Percentiles rank a stretch among this genome's conserved stretches.
These are phyloP conservation scores for Phytopythium chamaehyphon DNA, from an alignment of 352 stramenopile species.

Conservation along the genomic window DNA sequence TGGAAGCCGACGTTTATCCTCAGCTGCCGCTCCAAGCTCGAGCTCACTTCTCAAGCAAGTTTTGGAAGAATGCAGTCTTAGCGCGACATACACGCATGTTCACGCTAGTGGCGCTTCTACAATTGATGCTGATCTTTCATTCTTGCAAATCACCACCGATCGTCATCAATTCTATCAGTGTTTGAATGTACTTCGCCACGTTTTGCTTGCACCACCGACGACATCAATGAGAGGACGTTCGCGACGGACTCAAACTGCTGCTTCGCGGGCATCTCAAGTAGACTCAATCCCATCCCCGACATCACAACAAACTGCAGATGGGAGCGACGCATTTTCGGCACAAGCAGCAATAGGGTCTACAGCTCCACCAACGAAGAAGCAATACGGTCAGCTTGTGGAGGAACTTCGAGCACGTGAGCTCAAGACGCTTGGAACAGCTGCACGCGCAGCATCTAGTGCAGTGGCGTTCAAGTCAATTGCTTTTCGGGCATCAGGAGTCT, in stretches of 20 bases:
- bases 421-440: conserved; percentile 33
- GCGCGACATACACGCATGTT: conserved; percentile 48
- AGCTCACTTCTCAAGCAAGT: conserved; percentile 60
- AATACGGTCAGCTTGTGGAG: conserved; percentile 57
- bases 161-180: conserved; percentile 82
- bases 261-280: conserved; percentile 4
- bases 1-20: background rate
- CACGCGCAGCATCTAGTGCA: conserved; percentile 11
- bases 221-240: conserved; percentile 29
- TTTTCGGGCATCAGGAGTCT: conserved; percentile 53
- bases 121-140: conserved; percentile 63
- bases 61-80: conserved; percentile 75
- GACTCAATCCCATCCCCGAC: conserved; percentile 1
- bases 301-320: conserved; percentile 14
- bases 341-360: conserved; percentile 12
- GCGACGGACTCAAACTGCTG: conserved; percentile 16
- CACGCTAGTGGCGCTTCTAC: conserved; percentile 34
- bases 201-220: conserved; percentile 64
- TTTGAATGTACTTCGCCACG: conserved; percentile 68
- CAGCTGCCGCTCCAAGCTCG: conserved; percentile 13
- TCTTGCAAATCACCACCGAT: conserved; percentile 68
- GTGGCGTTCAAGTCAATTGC: conserved; percentile 66
- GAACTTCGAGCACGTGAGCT: conserved; percentile 60
- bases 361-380: conserved; percentile 41
- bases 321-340: conserved; percentile 24